These are phyloP conservation scores for Lecanicillium sp. DNA, from an alignment of 2,329 filamentous ascomycete genomes.

Conservation along the genomic window DNA sequence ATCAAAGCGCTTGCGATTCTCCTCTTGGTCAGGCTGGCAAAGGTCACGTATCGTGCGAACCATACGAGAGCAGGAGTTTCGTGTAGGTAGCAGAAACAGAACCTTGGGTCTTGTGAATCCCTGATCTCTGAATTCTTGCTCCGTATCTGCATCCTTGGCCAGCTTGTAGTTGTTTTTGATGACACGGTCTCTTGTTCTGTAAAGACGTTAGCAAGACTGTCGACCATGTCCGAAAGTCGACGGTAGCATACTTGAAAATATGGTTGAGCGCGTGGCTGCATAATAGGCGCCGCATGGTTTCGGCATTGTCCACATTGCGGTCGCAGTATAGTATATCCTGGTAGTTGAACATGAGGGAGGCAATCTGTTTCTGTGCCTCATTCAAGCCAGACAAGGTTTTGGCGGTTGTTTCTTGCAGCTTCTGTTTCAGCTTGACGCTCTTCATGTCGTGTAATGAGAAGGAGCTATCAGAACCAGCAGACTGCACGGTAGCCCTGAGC, in stretches of 20 bases:
- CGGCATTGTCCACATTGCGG: slow-evolving; percentile 62
- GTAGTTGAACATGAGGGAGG: slow-evolving; percentile 73
- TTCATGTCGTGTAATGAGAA: slow-evolving; percentile 34
- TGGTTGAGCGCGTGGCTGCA: slow-evolving; percentile 88
- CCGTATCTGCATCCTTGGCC: slow-evolving; percentile 56
- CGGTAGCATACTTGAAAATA: slow-evolving; percentile 63
- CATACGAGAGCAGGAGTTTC: slow-evolving; percentile 75
- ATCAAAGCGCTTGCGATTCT: slow-evolving; percentile 88
- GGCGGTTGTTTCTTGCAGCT: slow-evolving; percentile 50
- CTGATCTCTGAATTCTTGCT: slow-evolving; percentile 79
- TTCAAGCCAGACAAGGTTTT: slow-evolving; percentile 54
- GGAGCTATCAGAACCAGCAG: slow-evolving; percentile 36
- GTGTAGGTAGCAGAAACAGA: slow-evolving; percentile 81
- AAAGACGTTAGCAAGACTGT: slow-evolving; percentile 17
- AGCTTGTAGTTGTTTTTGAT: slow-evolving; percentile 87
- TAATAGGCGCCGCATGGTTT: slow-evolving; percentile 61
- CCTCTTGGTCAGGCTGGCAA: slow-evolving; percentile 81
- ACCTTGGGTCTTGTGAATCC: slow-evolving; percentile 94
- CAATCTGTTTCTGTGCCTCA: slow-evolving; percentile 57
- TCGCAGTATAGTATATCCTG: slow-evolving; percentile 72
- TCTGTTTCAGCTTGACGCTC: slow-evolving; percentile 62
- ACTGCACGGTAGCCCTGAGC: slow-evolving; percentile 41
- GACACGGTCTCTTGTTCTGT: slow-evolving; percentile 75
- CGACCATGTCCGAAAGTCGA: too few relatives aligned
- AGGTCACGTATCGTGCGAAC: slow-evolving; percentile 71